Evolutionary conservation across 2,329 filamentous ascomycete genomes (phyloP).

Genomic region (Diaporthe sp.): DNA sequence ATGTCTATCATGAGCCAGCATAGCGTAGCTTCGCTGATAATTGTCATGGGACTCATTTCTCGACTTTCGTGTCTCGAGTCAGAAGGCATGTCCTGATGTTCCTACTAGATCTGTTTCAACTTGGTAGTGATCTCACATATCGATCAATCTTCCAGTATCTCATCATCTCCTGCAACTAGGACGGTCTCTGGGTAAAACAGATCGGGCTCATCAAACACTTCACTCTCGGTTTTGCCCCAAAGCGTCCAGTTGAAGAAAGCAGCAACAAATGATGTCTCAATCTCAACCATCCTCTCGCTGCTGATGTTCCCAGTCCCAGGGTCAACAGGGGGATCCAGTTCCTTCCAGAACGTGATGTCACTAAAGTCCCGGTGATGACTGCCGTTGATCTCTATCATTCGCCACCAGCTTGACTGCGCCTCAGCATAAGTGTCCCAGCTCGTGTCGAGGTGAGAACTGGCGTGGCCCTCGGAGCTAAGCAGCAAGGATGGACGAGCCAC

Average conservation of each 20-base stretch:
- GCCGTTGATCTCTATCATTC: constrained; percentile 40
- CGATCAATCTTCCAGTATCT: not conserved
- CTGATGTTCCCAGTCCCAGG: constrained; percentile 5
- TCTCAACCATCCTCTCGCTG: constrained; percentile 23
- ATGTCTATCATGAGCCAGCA: constrained; percentile 18
- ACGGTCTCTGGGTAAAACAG: not conserved
- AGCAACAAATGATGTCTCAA: constrained; percentile 22
- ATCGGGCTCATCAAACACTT: not conserved
- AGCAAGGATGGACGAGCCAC: constrained; percentile 21
- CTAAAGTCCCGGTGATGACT: constrained; percentile 44
- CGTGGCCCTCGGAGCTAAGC: constrained; percentile 13
- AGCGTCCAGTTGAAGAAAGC: constrained; percentile 33
- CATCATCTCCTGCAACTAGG: not conserved
- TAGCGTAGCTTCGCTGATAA: too few species aligned
- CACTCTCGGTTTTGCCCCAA: not conserved
- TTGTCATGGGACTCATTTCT: not conserved
- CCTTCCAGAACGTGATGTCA: constrained; percentile 44
- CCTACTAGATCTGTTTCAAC: not conserved
- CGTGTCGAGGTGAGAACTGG: not conserved
- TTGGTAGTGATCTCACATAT: too few species aligned
- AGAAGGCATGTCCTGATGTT: not conserved
- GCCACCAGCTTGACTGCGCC: constrained; percentile 42
- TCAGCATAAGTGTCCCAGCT: constrained; percentile 42
- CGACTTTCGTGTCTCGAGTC: too few species aligned
- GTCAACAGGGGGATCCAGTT: not conserved